Evolutionary conservation across 768 basidiomycete genomes (phyloP).

Genomic region (Trametes cingulata): DNA sequence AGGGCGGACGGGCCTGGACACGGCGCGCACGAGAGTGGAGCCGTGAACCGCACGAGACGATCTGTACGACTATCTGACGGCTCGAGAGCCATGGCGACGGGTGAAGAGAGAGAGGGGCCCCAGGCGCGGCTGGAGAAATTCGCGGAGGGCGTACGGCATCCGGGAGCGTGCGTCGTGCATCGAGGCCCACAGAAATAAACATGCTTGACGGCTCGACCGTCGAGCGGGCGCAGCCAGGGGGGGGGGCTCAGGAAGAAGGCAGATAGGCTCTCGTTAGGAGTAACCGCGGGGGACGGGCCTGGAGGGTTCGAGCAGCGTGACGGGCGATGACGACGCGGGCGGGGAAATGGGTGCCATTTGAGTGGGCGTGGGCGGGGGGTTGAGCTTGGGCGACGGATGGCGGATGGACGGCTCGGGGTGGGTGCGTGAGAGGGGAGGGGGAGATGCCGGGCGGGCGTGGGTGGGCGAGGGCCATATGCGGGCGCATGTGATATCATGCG

Average conservation of each 20-base stretch:
- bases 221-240: neutral
- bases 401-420: too few species aligned
- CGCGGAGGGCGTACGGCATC: conserved; percentile 5
- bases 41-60: too few species aligned
- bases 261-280: conserved; percentile 5
- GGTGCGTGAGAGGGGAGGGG: neutral
- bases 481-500: conserved; percentile 4
- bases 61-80: neutral
- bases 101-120: too few species aligned
- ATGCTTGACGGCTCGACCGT: neutral
- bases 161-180: neutral
- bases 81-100: neutral
- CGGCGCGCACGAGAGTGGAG: too few species aligned
- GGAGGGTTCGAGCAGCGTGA: neutral
- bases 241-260: neutral
- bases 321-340: neutral
- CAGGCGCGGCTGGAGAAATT: conserved; percentile 5
- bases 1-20: neutral
- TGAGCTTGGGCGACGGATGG: neutral
- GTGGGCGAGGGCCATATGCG: neutral
- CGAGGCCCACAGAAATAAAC: neutral
- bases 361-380: neutral
- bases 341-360: conserved; percentile 4
- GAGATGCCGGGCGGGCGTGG: conserved; percentile 5
- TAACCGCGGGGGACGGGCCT: neutral